Base-by-base conservation (phyloP, 2,329 filamentous ascomycete genomes). In the Aspergillus tanneri region DNA sequence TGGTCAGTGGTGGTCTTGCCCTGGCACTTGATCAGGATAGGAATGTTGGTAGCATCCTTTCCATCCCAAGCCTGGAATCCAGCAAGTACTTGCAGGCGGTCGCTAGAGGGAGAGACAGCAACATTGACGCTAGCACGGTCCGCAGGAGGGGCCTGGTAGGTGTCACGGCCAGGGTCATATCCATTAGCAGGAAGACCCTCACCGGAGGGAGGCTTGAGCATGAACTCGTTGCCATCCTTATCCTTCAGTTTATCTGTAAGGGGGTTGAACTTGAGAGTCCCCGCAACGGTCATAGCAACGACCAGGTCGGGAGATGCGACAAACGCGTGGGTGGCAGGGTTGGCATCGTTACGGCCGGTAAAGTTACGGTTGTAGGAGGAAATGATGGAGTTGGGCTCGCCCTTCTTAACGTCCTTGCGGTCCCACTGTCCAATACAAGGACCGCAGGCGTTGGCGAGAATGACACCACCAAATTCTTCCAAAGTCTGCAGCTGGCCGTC, bases 291-390 rank as follows among this genome's bases (percentile, higher is more conserved):
- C 78, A 96, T 76, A 59, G 90, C 90, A 45, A 95, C 88, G 35
- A 95, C 90, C 53, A 96, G 78, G 69, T 96, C 90, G 47, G 90
- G 90, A 5, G 90, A 95, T 56, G 90, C 86, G 59, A 95, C 90
- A 72, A 96, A 96, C 49, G 89, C 89, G 79, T 95, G 90, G 43
- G 90, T 96, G 46, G 90, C 90, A 32, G 90, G 90, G 81, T 96
- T 97, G 60, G 88, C 90, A 62, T 96, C 91, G 73, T 97, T 97
- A 70, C 93, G 90, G 59, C 92, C 92, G 53, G 92, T 97, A 80
- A 99, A 97, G 85, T 99, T 97, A 76, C 93, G 90, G 87, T 99
- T 99, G 86, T 96, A 99, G 22, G 93, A 97, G 38, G 91, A 96
- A 70, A 99, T 80, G 72, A 99, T 99, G 5, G 90, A 95, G 85